Conservation (phyloP, 78 protist species). For the Dictyostelium intermedium region DNA sequence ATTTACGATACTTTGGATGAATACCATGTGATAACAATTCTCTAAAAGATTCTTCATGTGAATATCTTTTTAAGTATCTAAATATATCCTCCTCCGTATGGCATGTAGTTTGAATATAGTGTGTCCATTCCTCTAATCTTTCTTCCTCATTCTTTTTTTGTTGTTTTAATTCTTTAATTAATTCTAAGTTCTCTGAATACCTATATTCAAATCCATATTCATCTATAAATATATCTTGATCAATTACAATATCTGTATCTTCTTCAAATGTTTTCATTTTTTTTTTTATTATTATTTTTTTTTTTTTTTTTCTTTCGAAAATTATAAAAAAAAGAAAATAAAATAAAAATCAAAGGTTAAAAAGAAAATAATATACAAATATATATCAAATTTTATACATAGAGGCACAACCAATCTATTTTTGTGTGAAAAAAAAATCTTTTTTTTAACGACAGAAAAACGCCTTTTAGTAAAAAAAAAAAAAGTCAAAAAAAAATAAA, state of each 20-base stretch:
- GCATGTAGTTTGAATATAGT: slow-evolving; percentile 25
- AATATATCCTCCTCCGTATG: slow-evolving; percentile 1
- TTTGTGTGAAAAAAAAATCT: not conserved
- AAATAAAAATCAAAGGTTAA: too few relatives aligned
- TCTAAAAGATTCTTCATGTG: slow-evolving; percentile 12
- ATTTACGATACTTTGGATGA: slow-evolving; percentile 4
- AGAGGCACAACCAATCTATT: not conserved
- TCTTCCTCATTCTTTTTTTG: slow-evolving; percentile 2
- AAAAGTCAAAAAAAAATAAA: too few relatives aligned
- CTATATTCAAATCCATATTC: slow-evolving; percentile 35
- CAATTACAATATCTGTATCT: not conserved
- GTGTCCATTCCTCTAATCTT: slow-evolving; percentile 26
- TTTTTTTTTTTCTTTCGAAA: too few relatives aligned
- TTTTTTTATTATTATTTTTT: not conserved
- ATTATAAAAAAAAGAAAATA: not conserved
- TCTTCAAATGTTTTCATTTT: slow-evolving; percentile 8
- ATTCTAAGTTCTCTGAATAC: not conserved
- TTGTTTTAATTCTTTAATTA: not conserved
- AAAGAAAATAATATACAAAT: too few relatives aligned
- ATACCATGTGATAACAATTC: slow-evolving; percentile 24
- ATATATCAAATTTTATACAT: not conserved
- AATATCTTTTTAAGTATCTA: not conserved
- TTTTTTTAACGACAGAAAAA: not conserved
- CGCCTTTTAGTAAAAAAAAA: not conserved
- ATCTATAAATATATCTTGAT: slow-evolving; percentile 30